A percentile compares a stretch with the other conserved stretches of the same genome.
Evolutionary conservation across 345 rosid species (phyloP).

Genomic region (Triadica sebifera): DNA sequence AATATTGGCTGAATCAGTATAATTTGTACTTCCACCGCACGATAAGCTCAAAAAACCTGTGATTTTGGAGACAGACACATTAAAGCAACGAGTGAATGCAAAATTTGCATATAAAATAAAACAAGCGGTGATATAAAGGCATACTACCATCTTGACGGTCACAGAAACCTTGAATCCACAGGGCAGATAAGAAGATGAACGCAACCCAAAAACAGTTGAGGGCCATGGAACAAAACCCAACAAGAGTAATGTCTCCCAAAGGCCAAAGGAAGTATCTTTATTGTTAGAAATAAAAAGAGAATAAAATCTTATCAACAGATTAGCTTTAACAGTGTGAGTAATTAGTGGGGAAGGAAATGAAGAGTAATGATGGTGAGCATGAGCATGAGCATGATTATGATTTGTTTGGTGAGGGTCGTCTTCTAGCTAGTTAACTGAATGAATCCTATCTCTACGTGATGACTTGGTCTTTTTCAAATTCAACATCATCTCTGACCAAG

Average conservation of each 20-base stretch:
- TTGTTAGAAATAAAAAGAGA: background rate
- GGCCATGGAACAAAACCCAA: slow-evolving; percentile 38
- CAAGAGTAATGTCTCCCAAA: slow-evolving; percentile 1
- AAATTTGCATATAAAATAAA: background rate
- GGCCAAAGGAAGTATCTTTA: background rate
- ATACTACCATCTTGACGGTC: slow-evolving; percentile 63
- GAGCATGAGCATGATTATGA: no score
- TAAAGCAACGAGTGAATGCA: slow-evolving; percentile 1
- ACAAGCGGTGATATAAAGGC: background rate
- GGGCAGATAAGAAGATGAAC: slow-evolving; percentile 39
- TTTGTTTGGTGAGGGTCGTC: no score
- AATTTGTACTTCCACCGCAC: slow-evolving; percentile 62
- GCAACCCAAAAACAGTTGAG: slow-evolving; percentile 37
- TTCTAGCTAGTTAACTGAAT: no score
- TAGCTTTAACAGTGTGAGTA: background rate
- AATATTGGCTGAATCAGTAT: slow-evolving; percentile 49
- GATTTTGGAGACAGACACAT: slow-evolving; percentile 9
- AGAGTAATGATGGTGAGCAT: background rate
- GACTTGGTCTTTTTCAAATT: no score
- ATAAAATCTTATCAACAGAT: no score
- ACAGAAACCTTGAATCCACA: slow-evolving; percentile 41
- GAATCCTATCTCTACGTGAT: no score
- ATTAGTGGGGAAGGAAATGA: background rate
- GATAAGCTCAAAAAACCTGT: slow-evolving; percentile 86
- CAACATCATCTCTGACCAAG: no score